Evolutionary conservation across 805 yeast species (phyloP), one percentile per base, ranked within the genome.

Genomic region (Brettanomyces custersianus): DNA sequence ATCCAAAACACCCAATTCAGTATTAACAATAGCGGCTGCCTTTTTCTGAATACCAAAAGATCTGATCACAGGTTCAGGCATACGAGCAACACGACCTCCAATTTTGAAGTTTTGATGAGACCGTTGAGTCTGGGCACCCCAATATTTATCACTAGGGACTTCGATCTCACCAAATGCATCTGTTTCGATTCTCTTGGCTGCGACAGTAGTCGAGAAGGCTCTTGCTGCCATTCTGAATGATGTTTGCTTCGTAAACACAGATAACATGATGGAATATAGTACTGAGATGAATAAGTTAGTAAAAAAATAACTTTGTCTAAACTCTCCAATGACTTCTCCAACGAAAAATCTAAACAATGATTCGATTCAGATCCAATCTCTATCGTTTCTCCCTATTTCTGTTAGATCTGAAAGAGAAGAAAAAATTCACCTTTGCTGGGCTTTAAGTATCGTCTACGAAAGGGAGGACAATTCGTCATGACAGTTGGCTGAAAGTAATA

Each of bases 101-200:
- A 92, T 92, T 63, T 87, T 83, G 72, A 92, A 92, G 73, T 92
- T 92, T 63, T 78, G 80, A 48, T 77, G 72, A 16, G 97, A 88
- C 65, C 97, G 77, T 55, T 83, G 88, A 43, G 98, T 92, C 66
- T 92, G 98, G 31, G 97, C 97, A 42, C 98, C 98, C 90, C 96
- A 90, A 72, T 90, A 90, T 60, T 74, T 78, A 51, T 83, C 72
- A 44, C 75, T 66, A 35, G 51, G 51, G 35, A 90, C 98, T 58
- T 87, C 86, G 54, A 92, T 82, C 57, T 85, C 95, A 49, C 98
- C 98, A 55, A 90, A 92, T 35, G 97, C 97, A 65, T 90, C 98
- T 40, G 86, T 72, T 62, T 90, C 98, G 39, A 72, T 74, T 67
- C 98, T 76, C 52, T 51, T 50, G 33, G 46, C 50, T 26, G 36